phyloP scores from a whole-genome alignment of 371 early-diverging fungal genomes.

The Mucor irregularis region DNA sequence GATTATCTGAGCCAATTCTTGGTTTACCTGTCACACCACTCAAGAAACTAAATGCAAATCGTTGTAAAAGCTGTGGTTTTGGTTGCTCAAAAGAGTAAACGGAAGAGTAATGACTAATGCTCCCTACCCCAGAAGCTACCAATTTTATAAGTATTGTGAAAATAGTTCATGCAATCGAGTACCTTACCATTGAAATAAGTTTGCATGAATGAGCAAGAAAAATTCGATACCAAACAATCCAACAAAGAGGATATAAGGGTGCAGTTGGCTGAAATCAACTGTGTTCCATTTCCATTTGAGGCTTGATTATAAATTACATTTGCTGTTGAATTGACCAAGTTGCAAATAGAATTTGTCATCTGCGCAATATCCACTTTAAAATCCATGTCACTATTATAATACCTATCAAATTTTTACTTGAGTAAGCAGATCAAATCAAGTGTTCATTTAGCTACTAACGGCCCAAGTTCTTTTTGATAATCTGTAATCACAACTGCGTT shows the following conservation, averaged over 20 bases:
- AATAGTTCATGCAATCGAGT: not conserved
- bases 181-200: conserved; percentile 59
- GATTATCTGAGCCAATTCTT: conserved; percentile 11
- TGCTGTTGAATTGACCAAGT: conserved; percentile 57
- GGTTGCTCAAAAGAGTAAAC: conserved; percentile 45
- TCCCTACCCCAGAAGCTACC: conserved; percentile 32
- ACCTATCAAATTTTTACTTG: conserved; percentile 34
- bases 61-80: conserved; percentile 35
- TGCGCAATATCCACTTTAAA: conserved; percentile 23
- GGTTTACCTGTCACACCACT: conserved; percentile 52
- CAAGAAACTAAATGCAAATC: conserved; percentile 52
- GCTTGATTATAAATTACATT: conserved; percentile 56
- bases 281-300: conserved; percentile 36
- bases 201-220: conserved; percentile 64
- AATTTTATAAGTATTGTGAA: not conserved
- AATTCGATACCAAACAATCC: conserved; percentile 67
- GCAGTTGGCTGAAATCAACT: conserved; percentile 48
- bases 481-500: conserved; percentile 69
- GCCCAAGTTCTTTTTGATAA: conserved; percentile 51
- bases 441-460: conserved; percentile 38
- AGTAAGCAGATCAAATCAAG: not conserved
- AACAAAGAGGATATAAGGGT: conserved; percentile 56
- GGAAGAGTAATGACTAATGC: conserved; percentile 44
- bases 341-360: conserved; percentile 54
- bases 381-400: conserved; percentile 71